Percentiles rank a stretch among this genome's conserved stretches.
Conservation (phyloP, 192 early-diverging fungal genomes). For the Backusella mclennaniae region DNA sequence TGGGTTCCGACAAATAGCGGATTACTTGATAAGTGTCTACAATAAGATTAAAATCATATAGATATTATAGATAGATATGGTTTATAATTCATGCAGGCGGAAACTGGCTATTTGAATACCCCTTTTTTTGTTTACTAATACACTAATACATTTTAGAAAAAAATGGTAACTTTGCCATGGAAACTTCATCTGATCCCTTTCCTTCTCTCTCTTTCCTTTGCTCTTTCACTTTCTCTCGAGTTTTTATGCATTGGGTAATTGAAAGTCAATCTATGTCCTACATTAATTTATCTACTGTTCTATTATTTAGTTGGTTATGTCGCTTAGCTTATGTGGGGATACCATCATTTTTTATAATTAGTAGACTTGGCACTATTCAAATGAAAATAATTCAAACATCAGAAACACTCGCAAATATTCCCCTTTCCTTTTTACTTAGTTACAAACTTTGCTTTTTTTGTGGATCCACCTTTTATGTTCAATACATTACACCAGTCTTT, state of each 20-base stretch:
- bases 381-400: neutral
- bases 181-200: neutral
- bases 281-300: neutral
- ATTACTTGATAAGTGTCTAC: neutral
- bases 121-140: neutral
- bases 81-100: neutral
- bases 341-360: neutral
- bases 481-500: neutral
- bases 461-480: neutral
- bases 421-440: no score
- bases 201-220: no score
- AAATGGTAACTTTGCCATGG: neutral
- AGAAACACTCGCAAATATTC: neutral
- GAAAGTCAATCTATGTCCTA: neutral
- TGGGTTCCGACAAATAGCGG: neutral
- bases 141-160: neutral
- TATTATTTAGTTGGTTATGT: neutral
- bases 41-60: neutral
- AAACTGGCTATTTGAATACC: slow-evolving; percentile 3
- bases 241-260: neutral
- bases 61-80: neutral
- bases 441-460: neutral
- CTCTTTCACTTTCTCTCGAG: neutral
- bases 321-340: no score
- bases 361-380: neutral